phyloP scores from a whole-genome alignment of 1,284 basidiomycete genomes.

The Spongispora temasekensis region DNA sequence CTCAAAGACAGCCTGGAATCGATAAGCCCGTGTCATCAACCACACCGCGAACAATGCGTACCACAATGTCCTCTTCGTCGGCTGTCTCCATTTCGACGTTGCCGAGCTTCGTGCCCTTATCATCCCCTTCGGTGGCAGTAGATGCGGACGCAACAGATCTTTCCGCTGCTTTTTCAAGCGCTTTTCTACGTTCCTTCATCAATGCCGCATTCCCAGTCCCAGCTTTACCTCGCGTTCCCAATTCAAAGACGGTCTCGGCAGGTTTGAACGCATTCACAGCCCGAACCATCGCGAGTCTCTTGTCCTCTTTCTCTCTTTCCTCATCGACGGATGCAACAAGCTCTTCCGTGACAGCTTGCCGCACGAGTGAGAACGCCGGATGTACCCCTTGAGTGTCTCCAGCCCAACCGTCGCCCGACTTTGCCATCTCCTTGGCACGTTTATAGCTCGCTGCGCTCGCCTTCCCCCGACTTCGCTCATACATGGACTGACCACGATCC shows the following conservation, averaged over 20 bases:
- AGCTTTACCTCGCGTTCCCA: slow-evolving; percentile 73
- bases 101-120: slow-evolving; percentile 26
- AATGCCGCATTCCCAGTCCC: slow-evolving; percentile 65
- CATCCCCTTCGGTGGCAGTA: slow-evolving; percentile 40
- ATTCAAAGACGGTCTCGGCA: slow-evolving; percentile 90
- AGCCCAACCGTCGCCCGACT: slow-evolving; percentile 69
- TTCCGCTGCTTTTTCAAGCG: slow-evolving; percentile 64
- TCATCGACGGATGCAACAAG: slow-evolving; percentile 16
- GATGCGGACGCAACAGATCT: slow-evolving; percentile 44
- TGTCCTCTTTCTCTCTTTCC: slow-evolving; percentile 46
- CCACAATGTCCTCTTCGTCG: slow-evolving; percentile 74
- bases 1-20: slow-evolving; percentile 71
- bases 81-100: slow-evolving; percentile 63
- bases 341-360: slow-evolving; percentile 34
- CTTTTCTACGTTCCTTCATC: slow-evolving; percentile 89
- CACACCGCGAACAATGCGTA: slow-evolving; percentile 36
- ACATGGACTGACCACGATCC: slow-evolving; percentile 89
- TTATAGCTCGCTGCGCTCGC: slow-evolving; percentile 86
- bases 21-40: slow-evolving; percentile 13
- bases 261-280: slow-evolving; percentile 85
- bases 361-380: slow-evolving; percentile 56
- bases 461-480: slow-evolving; percentile 91
- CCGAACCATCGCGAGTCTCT: slow-evolving; percentile 70
- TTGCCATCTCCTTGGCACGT: slow-evolving; percentile 86
- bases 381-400: slow-evolving; percentile 67